A percentile compares a stretch with the other conserved stretches of the same genome.
These are phyloP conservation scores for Malassezia dermatis DNA, from an alignment of 1,284 basidiomycete genomes.

Conservation along the genomic window DNA sequence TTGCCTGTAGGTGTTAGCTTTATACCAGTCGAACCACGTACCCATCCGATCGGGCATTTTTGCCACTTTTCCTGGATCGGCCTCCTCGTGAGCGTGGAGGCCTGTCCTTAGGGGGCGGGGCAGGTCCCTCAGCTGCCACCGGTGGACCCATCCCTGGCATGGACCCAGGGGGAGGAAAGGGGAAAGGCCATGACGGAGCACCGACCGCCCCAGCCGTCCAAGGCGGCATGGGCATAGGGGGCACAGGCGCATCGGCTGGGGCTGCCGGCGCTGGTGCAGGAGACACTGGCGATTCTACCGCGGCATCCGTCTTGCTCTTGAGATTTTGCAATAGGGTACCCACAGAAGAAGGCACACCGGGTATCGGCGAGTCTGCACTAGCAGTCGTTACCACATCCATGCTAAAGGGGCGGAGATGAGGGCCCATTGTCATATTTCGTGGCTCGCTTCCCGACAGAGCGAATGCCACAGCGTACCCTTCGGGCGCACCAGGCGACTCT, in stretches of 20 bases:
- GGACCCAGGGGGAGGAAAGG: constrained; percentile 9
- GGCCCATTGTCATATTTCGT: constrained; percentile 3
- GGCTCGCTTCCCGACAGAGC: neutral
- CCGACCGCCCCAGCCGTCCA: neutral
- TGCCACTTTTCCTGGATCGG: neutral
- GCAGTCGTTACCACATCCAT: neutral
- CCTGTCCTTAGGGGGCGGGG: neutral
- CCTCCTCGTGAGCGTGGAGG: neutral
- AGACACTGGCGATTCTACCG: neutral
- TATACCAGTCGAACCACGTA: constrained; percentile 6
- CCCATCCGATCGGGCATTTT: neutral
- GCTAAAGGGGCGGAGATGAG: neutral
- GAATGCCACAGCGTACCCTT: constrained; percentile 4
- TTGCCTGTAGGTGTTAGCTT: constrained; percentile 7
- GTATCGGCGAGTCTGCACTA: neutral
- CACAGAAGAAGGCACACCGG: constrained; percentile 1
- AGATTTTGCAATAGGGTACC: constrained; percentile 2
- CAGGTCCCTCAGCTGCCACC: neutral
- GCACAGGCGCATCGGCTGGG: neutral
- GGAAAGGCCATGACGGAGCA: constrained; percentile 9
- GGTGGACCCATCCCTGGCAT: neutral
- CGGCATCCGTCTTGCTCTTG: neutral
- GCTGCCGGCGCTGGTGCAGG: neutral
- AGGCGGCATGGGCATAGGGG: constrained; percentile 11
- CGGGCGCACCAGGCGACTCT: constrained; percentile 7